Percentiles rank a stretch among this genome's conserved stretches.
These are phyloP conservation scores for Fragaria ananassa DNA, from an alignment of 306 rosid genomes.

Conservation along the genomic window DNA sequence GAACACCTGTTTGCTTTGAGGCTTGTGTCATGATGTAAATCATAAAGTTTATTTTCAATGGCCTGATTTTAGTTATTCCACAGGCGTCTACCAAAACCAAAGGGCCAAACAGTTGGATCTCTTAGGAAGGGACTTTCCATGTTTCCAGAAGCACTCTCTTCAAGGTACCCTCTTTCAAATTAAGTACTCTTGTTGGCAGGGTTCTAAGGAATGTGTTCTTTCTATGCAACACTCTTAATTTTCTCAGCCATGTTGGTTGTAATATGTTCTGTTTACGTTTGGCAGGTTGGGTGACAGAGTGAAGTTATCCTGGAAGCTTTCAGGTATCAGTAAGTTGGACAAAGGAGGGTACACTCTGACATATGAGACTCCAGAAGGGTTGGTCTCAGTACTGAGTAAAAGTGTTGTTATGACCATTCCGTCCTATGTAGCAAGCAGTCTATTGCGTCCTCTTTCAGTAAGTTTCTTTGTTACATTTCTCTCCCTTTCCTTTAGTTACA, in stretches of 20 bases:
- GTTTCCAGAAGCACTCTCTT: slow-evolving; percentile 85
- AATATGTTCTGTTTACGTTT: slow-evolving; percentile 26
- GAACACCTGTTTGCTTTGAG: slow-evolving; percentile 22
- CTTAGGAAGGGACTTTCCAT: slow-evolving; percentile 86
- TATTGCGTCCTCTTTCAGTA: slow-evolving; percentile 84
- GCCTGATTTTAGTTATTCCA: slow-evolving; percentile 38
- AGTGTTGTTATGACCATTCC: slow-evolving; percentile 89
- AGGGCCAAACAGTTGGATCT: slow-evolving; percentile 97
- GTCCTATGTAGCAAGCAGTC: slow-evolving; percentile 69
- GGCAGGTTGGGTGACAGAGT: slow-evolving; percentile 81
- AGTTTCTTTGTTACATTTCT: slow-evolving; percentile 33
- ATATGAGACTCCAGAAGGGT: slow-evolving; percentile 89
- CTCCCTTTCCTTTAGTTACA: slow-evolving; percentile 1
- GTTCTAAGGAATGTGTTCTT: background rate
- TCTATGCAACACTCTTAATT: background rate
- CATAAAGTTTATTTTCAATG: slow-evolving; percentile 19
- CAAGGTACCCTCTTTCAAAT: slow-evolving; percentile 42
- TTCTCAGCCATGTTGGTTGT: slow-evolving; percentile 21
- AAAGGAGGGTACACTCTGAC: slow-evolving; percentile 67
- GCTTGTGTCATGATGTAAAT: slow-evolving; percentile 20
- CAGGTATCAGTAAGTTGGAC: slow-evolving; percentile 62
- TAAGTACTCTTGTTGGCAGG: slow-evolving; percentile 13
- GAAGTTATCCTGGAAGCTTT: slow-evolving; percentile 91
- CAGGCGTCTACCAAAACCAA: slow-evolving; percentile 90
- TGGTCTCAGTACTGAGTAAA: slow-evolving; percentile 63